These are phyloP conservation scores for Phaffia tasmanica DNA, from an alignment of 768 basidiomycete genomes.

Conservation along the genomic window DNA sequence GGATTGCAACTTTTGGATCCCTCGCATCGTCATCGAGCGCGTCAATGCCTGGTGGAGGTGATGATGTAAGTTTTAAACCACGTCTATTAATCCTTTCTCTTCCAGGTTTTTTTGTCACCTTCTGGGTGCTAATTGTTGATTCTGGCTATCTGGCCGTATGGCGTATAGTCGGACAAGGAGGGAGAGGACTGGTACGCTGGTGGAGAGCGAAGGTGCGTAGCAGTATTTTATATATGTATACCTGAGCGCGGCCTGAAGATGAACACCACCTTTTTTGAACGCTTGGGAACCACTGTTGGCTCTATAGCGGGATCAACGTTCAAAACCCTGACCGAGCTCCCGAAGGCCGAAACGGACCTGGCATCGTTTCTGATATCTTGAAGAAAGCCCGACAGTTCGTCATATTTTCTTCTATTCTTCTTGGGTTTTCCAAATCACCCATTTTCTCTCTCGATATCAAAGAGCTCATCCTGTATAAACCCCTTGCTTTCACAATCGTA, in stretches of 20 bases:
- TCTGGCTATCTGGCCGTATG: slow-evolving; percentile 33
- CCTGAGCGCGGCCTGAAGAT: not conserved
- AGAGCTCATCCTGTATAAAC: no score
- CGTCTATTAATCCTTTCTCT: not conserved
- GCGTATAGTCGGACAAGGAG: slow-evolving; percentile 26
- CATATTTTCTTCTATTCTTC: not conserved
- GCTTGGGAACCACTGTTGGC: slow-evolving; percentile 6
- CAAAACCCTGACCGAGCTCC: slow-evolving; percentile 61
- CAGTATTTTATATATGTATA: not conserved
- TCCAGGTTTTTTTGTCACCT: not conserved
- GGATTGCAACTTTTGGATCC: slow-evolving; percentile 41
- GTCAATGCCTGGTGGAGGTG: slow-evolving; percentile 37
- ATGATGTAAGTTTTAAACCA: slow-evolving; percentile 34
- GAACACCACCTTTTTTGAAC: not conserved
- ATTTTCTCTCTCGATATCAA: not conserved
- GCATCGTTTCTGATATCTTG: slow-evolving; percentile 46
- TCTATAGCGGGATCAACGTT: slow-evolving; percentile 69
- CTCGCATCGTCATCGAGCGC: slow-evolving; percentile 30
- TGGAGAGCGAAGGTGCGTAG: slow-evolving; percentile 72
- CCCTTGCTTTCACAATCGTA: not conserved
- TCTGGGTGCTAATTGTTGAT: slow-evolving; percentile 27
- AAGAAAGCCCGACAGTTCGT: slow-evolving; percentile 69
- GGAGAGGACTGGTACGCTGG: slow-evolving; percentile 75
- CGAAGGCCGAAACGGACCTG: slow-evolving; percentile 46
- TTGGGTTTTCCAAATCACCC: not conserved